Conservation (phyloP, 805 yeast species). For the Wickerhamomyces subpelliculosus region DNA sequence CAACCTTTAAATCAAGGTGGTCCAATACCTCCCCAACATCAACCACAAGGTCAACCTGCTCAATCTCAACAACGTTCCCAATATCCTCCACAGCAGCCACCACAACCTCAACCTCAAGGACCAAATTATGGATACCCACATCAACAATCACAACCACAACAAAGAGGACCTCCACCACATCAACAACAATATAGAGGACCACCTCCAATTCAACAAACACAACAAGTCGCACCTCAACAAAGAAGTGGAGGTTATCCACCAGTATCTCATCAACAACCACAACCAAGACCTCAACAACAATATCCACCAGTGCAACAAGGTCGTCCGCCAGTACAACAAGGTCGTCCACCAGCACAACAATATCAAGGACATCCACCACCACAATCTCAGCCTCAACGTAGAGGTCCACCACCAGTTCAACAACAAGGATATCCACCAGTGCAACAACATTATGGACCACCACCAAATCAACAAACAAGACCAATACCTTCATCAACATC, state of each 20-base stretch:
- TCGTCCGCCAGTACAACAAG: slow-evolving; percentile 3
- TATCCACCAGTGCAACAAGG: slow-evolving; percentile 1
- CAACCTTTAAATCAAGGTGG: slow-evolving; percentile 7
- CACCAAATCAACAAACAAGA: slow-evolving; percentile 1
- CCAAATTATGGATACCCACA: not conserved
- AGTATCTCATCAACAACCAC: slow-evolving; percentile 2
- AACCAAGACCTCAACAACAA: slow-evolving; percentile 4
- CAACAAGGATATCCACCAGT: slow-evolving; percentile 4
- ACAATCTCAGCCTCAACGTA: not conserved
- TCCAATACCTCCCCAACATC: slow-evolving; percentile 3
- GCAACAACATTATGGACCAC: not conserved
- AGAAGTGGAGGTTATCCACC: slow-evolving; percentile 2
- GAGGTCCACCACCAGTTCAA: not conserved
- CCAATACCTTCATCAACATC: no score
- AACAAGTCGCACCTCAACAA: slow-evolving; percentile 5
- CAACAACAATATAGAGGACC: slow-evolving; percentile 4
- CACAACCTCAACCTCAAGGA: slow-evolving; percentile 5
- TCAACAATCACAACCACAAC: slow-evolving; percentile 7
- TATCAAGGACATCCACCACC: not conserved
- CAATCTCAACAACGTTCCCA: slow-evolving; percentile 14
- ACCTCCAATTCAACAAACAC: no score
- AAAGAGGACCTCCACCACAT: slow-evolving; percentile 1
- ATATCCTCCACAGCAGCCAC: slow-evolving; percentile 3
- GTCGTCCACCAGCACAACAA: slow-evolving; percentile 4
- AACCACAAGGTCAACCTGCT: slow-evolving; percentile 3